Percentiles rank a stretch among this genome's conserved stretches.
These are phyloP conservation scores for Talaromyces borbonicus DNA, from an alignment of 495 filamentous ascomycete genomes.

Conservation along the genomic window DNA sequence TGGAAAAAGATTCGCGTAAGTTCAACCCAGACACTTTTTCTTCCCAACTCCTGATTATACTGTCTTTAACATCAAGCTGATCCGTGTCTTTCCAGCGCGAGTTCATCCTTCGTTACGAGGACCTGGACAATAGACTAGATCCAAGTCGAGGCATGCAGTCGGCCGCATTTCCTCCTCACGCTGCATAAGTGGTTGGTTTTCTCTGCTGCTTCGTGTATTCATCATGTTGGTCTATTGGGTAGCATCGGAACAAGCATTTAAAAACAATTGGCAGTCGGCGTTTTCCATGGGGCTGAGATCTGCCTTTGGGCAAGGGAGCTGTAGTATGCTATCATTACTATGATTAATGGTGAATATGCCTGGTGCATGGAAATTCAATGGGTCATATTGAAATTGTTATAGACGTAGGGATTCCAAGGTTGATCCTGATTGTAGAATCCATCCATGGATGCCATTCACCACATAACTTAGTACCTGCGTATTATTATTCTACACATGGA, in stretches of 20 bases:
- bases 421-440: too few relatives aligned
- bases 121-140: slow-evolving; percentile 54
- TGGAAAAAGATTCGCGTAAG: slow-evolving; percentile 80
- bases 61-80: too few relatives aligned
- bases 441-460: too few relatives aligned
- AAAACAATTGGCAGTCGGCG: slow-evolving; percentile 3
- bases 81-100: slow-evolving; percentile 48
- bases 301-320: slow-evolving; percentile 6
- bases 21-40: slow-evolving; percentile 8
- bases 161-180: slow-evolving; percentile 28
- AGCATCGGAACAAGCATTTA: slow-evolving; percentile 7
- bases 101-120: slow-evolving; percentile 68
- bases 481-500: background rate
- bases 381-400: background rate
- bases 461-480: too few relatives aligned
- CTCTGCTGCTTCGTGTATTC: slow-evolving; percentile 4
- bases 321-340: slow-evolving; percentile 4
- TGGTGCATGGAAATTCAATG: background rate
- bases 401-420: too few relatives aligned
- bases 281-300: slow-evolving; percentile 2
- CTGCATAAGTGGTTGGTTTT: slow-evolving; percentile 23
- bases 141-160: slow-evolving; percentile 27
- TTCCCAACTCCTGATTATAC: slow-evolving; percentile 2
- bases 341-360: slow-evolving; percentile 4
- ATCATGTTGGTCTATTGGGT: slow-evolving; percentile 6